Evolutionary conservation across 108 stramenopile genomes (phyloP).

Genomic region (Heterococcus sp.): DNA sequence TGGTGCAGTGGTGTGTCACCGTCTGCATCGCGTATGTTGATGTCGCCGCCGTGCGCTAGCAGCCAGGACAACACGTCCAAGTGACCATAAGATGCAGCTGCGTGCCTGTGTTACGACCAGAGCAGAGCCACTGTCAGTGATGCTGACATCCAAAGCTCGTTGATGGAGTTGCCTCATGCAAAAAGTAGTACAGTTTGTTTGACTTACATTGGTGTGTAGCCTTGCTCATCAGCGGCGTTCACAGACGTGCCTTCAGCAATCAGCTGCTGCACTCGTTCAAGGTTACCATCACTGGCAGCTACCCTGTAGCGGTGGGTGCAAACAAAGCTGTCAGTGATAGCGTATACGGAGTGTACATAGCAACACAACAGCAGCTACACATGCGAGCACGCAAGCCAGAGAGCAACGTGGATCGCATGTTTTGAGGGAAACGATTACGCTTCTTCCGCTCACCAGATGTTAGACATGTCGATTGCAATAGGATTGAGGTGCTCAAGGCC

Average conservation of each 20-base stretch:
- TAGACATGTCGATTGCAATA: too few relatives aligned
- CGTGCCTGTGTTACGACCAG: not conserved
- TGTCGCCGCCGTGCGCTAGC: slow-evolving; percentile 1
- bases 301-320: not conserved
- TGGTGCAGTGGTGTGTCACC: slow-evolving; percentile 10
- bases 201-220: not conserved
- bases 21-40: slow-evolving; percentile 3
- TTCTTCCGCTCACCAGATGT: too few relatives aligned
- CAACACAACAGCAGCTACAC: too few relatives aligned
- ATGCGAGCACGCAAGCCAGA: too few relatives aligned
- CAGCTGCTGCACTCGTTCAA: not conserved
- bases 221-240: not conserved
- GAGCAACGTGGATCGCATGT: too few relatives aligned
- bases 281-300: not conserved
- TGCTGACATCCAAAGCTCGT: too few relatives aligned
- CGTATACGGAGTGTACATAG: too few relatives aligned
- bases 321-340: not conserved
- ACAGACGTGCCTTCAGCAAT: not conserved
- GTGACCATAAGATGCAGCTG: slow-evolving; percentile 7
- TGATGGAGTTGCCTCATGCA: too few relatives aligned
- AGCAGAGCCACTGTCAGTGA: not conserved
- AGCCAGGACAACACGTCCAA: not conserved
- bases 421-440: too few relatives aligned
- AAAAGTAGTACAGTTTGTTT: too few relatives aligned
- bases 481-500: too few relatives aligned